Evolutionary conservation across 768 basidiomycete species (phyloP), one percentile per base, ranked within the genome.

Genomic region (Russula sp.): DNA sequence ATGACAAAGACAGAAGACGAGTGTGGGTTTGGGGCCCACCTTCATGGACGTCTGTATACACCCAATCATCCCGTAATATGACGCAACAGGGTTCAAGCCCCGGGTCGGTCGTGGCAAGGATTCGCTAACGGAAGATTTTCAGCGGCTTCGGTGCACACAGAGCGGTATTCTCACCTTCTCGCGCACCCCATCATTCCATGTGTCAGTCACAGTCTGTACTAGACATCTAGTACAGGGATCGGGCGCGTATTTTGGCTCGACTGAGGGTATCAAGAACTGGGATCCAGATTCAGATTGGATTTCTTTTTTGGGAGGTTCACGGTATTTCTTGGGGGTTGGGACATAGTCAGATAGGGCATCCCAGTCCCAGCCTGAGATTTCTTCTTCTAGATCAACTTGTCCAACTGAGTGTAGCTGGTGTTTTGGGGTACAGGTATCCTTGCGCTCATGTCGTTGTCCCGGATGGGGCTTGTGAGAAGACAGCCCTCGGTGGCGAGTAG

Each of bases 11-110:
- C 38, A 16, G 36, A 14, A 39, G 34, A 20, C 49, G 38, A 58
- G 34, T 36, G 35, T 35, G 45, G 45, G 5, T 13, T 18, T 25
- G n/a, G 35, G 8, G 41, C 51, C 8, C 66, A 90, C 90, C 88
- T 63, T 75, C 66, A 8, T 79, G 78, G 53, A 90, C 74, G 50
- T 85, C 82, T 8, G 85, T 81, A 22, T 80, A 74, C 7, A 79
- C 75, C 93, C 93, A 97, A 65, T 94, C 90, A 60, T 93, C 89
- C 36, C 75, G 78, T 2, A 98, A 78, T 51, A 83, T 74, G 7
- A 95, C 81, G 14, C 71, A 73, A 13, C 82, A 75, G 34, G 58
- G 61, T 41, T 77, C 79, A 35, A 73, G 74, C 9, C 65, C 69
- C 34, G 72, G 70, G 13, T 79, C 74, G 1, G 80, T 69, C 47